Base-by-base conservation (phyloP, 1,139 yeast species). In the Pneumocystis carinii region DNA sequence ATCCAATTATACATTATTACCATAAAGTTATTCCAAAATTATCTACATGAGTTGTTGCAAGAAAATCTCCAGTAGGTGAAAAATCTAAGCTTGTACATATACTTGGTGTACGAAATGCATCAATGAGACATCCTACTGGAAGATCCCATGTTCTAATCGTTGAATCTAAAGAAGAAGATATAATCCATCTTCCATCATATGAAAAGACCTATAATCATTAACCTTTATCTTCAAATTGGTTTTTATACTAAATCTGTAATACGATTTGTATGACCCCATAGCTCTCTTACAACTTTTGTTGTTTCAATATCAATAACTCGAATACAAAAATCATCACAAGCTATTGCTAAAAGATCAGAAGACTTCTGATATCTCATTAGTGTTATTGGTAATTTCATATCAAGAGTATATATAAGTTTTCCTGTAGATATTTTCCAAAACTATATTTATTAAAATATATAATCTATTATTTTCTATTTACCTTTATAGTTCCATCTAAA, bases 121-220 rank as follows among this genome's bases (percentile, higher is more conserved):
- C 98, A 66, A 94, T 90, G 74, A 97, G 90, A 0, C 92, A 90
- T 62, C 98, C 98, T 2, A 97, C 87, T 41, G 98, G 97, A 66
- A 94, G 80, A 73, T 94, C 98, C 98, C 98, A 94, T 0, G 97
- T 90, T 71, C 98, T 81, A 63, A 94, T 79, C 0, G 98, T 90
- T 1, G 89, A 80, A 73, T 94, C 99, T 66, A 90, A 78, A 0
- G 90, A 81, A 0, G 89, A 84, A 32, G 95, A 84, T 14, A 94
- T 85, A 59, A 94, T 77, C 97, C 97, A 94, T 73, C 97, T 83
- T 55, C 97, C 97, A 73, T 90, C 95, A 3, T 96, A 95, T 7
- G 95, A 85, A 71, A 92, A 92, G 72, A 89, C 42, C 59, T 57
- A n/a, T 6, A 57, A 37, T 19, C 12, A 38, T 57, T 24, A 57